Evolutionary conservation across 129 eudicot genomes (phyloP), one percentile per base, ranked within the genome.

Genomic region (Flaveria sonorensis): DNA sequence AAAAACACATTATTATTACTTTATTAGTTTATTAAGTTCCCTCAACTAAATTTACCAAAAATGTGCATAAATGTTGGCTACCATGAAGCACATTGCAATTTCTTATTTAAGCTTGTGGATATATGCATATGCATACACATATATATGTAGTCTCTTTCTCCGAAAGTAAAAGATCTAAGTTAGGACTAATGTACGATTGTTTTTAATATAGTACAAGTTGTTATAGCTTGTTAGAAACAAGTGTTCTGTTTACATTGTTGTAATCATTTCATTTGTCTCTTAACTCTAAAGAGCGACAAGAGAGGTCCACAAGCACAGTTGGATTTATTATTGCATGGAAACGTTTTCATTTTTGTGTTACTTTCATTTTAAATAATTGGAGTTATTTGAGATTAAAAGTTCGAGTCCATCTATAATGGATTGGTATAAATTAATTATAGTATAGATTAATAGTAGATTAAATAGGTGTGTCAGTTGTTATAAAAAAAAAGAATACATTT

Each of bases 11-110:
- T 36, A 6, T 8, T 45, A 40, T 40, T 26, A 18, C 36, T 72
- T 72, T 50, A 21, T 18, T 21, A 36, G 24, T 51, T 24, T n/a
- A 40, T 24, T 12, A 40, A 23, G 16, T 32, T 72, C 28, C 53
- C 6, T 71, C 30, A 26, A 59, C 8, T 62, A 71, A 48, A 8
- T 63, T 79, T 79, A 72, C 73, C 78, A 79, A 50, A 79, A 72
- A 50, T 62, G 53, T 79, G 67, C 72, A 79, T 62, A 50, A 15
- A 79, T 71, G 78, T 71, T 79, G 72, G 78, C 73, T 73, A 71
- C 53, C 50, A 61, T n/a, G 65, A 47, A 70, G 46, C 78, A 48
- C 39, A 71, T 79, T 55, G 13, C 19, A 62, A 26, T 6, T 62
- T 28, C 28, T 75, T 39, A 42, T 60, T 42, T 71, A 40, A 42